These are phyloP conservation scores for Exophiala dermatitidis DNA, from an alignment of 2,329 filamentous ascomycete genomes.

Conservation along the genomic window DNA sequence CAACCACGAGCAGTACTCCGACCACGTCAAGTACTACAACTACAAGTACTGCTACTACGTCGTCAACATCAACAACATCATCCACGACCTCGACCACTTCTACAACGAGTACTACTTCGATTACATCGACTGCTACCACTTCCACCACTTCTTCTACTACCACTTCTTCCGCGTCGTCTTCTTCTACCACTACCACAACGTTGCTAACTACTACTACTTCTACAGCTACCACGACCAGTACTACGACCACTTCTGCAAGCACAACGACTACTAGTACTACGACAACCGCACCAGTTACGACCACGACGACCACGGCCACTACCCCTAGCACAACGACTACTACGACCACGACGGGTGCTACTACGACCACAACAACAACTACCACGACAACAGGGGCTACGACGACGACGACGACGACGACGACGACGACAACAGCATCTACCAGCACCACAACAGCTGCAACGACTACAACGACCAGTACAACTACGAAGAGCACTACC, in stretches of 20 bases:
- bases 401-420: conserved; percentile 1
- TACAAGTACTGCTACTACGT: neutral
- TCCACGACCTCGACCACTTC: neutral
- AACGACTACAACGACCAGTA: conserved; percentile 15
- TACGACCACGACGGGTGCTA: neutral
- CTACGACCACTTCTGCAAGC: neutral
- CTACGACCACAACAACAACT: conserved; percentile 5
- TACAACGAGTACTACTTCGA: conserved; percentile 3
- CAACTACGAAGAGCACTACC: conserved; percentile 3
- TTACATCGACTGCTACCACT: conserved; percentile 4
- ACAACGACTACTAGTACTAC: neutral
- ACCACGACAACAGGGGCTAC: neutral
- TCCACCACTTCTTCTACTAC: conserved; percentile 2
- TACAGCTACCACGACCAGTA: neutral
- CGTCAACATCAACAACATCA: neutral
- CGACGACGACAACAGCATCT: conserved; percentile 5
- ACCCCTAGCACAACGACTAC: conserved; percentile 1
- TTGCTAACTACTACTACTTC: conserved; percentile 1
- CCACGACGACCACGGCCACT: neutral
- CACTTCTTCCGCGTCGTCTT: conserved; percentile 4
- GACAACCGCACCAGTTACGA: neutral
- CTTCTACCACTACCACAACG: neutral
- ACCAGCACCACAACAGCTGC: conserved; percentile 12
- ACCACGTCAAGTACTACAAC: neutral
- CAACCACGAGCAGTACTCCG: neutral